phyloP scores from a whole-genome alignment of 371 early-diverging fungal species.

The Umbelopsis sp. region DNA sequence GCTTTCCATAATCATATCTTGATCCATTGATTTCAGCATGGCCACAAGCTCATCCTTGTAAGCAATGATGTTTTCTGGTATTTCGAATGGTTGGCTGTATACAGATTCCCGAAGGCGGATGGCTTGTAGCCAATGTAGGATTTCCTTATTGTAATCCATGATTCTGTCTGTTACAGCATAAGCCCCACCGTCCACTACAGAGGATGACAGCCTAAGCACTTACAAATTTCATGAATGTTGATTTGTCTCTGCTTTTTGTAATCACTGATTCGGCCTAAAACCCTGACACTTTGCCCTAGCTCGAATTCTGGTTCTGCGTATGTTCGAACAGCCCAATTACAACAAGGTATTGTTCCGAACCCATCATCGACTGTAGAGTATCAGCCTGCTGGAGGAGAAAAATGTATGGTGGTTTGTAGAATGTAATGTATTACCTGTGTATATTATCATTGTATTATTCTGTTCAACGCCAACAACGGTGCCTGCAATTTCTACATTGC shows the following conservation, averaged over 20 bases:
- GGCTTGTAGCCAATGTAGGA: not conserved
- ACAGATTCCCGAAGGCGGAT: not conserved
- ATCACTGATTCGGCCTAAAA: not conserved
- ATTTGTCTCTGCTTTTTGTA: not conserved
- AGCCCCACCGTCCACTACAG: not conserved
- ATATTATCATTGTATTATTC: not conserved
- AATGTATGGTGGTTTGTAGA: not conserved
- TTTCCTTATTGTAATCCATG: not conserved
- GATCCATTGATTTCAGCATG: slow-evolving; percentile 6
- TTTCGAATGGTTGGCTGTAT: slow-evolving; percentile 8
- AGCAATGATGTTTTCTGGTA: not conserved
- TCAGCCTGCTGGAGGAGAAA: not conserved
- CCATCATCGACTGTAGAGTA: not conserved
- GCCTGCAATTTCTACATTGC: slow-evolving; percentile 3
- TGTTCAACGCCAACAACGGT: slow-evolving; percentile 7
- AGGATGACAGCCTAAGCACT: not conserved
- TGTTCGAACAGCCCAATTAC: not conserved
- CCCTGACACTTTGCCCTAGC: not conserved
- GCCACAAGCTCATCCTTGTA: not conserved
- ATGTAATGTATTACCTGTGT: not conserved
- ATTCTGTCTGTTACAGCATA: not conserved
- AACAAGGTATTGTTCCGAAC: slow-evolving; percentile 6
- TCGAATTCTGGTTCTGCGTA: not conserved
- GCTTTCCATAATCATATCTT: not conserved
- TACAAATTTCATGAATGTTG: slow-evolving; percentile 12